These are phyloP conservation scores for Dictyostelium citrinum DNA, from an alignment of 78 protist species.

Conservation along the genomic window DNA sequence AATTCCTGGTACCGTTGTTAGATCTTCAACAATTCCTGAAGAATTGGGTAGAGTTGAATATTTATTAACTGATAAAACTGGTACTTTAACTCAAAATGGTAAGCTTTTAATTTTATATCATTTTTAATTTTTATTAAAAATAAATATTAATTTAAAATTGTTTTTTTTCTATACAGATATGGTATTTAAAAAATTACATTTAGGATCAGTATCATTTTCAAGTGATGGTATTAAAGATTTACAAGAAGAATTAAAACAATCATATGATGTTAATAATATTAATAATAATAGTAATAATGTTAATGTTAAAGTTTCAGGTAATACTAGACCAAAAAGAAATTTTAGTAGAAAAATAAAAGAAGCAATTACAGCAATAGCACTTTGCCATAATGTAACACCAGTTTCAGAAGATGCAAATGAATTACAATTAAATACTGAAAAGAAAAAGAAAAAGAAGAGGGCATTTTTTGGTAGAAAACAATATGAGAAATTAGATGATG, in stretches of 20 bases:
- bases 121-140: background rate
- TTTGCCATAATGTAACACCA: constrained; percentile 98
- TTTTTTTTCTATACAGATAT: constrained; percentile 53
- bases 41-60: constrained; percentile 97
- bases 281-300: background rate
- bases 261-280: background rate
- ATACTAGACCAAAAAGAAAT: background rate
- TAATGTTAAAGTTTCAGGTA: background rate
- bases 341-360: constrained; percentile 46
- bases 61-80: constrained; percentile 98
- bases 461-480: background rate
- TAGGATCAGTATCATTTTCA: constrained; percentile 85
- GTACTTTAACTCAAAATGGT: constrained; percentile 97
- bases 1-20: constrained; percentile 88
- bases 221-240: constrained; percentile 71
- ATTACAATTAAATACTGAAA: background rate
- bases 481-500: constrained; percentile 18
- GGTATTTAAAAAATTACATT: constrained; percentile 90
- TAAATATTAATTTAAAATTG: too few relatives aligned
- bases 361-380: constrained; percentile 89
- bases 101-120: background rate
- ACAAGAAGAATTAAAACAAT: constrained; percentile 52
- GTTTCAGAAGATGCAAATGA: constrained; percentile 38
- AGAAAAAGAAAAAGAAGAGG: constrained; percentile 6
- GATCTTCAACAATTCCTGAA: constrained; percentile 96